Base-by-base conservation (phyloP, 2,329 filamentous ascomycete genomes). In the Neofusicoccum parvum region DNA sequence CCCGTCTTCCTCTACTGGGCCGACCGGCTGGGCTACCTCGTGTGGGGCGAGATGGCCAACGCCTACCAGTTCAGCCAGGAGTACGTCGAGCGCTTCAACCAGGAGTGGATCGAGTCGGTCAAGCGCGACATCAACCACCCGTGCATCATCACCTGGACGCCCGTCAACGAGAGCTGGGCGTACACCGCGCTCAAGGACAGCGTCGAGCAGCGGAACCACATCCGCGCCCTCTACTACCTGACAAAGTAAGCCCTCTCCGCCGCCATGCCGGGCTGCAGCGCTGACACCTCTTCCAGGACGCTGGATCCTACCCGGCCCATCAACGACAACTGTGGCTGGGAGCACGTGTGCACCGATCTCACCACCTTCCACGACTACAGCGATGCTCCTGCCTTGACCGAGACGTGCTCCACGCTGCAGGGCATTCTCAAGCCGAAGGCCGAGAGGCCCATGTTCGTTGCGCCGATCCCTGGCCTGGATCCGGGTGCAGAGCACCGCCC, bases 281-380 rank as follows among this genome's bases (percentile, higher is more conserved):
- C 43, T 58, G 41, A 62, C 64, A 12, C 9, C 12, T 15, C 27
- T 6, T 36, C 14, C 46, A 80, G 80, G 71, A 81, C 82, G 0
- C 80, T 90, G 1, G 88, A 91, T 68, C 81, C 85, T 1, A 89
- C 85, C 0, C 79, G 88, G 5, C 87, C 87, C 15, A 82, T 91
- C 71, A 91, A 90, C 71, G 88, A 90, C 74, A 90, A 91, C 74
- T 90, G 88, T 69, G 88, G 88, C 39, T 90, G 88, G 88, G 87
- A 90, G 71, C 88, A 90, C 68, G 87, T 90, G 5, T 70, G 80
- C 11, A 88, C 86, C 0, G 88, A 90, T 69, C 77, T 90, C 2
- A 86, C 85, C 27, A 90, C 88, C 0, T 91, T 88, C 79, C 88
- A 90, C 73, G 88, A 90, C 74, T 91, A 90, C 72, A 80, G 81